Evolutionary conservation across 2,329 filamentous ascomycete species (phyloP), one percentile per base, ranked within the genome.

Genomic region (Penicillium palitans): DNA sequence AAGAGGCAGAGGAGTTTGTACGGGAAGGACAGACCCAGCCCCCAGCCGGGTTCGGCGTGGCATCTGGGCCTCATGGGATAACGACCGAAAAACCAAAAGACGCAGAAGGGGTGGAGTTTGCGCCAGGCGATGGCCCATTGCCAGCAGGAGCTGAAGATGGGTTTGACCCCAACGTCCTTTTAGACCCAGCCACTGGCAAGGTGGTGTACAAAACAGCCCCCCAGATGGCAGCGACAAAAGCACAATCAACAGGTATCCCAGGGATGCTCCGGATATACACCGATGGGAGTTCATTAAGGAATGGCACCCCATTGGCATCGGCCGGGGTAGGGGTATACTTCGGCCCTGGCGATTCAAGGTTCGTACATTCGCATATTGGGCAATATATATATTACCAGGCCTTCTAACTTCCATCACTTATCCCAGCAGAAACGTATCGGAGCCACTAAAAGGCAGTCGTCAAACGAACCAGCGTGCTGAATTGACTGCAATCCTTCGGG

Each of bases 391-490:
- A 33, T 19, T 3, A 24, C 21, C 27, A 40, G 17, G 5, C 7
- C 19, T 60, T 56, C 58, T 62, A 57, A 68, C 70, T 72, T 52
- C 74, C 60, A 40, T 63, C 53, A 29, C 31, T 61, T 52, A 53
- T 61, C 61, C 66, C 52, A 71, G 74, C 68, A 87, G 85, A 65
- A 90, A 90, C 68, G 76, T 96, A 25, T 90, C 90, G 13, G 92
- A 96, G 75, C 86, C 87, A 4, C 83, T 97, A 2, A 76, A 81
- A 52, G 91, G 91, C 51, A 80, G 83, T 17, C 81, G 82, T 10
- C 95, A 98, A 76, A 98, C 95, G 0, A 99, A 99, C 72, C 91
- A 98, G 74, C 90, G 95, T 3, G 95, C 93, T n/a, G 95, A 99
- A 78, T 81, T 99, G 58, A 93, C 90, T 25, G 95, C 92, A 8